A percentile compares a stretch with the other conserved stretches of the same genome.
These are phyloP conservation scores for Volvox carteri DNA, from an alignment of 163 green algal species.

Conservation along the genomic window DNA sequence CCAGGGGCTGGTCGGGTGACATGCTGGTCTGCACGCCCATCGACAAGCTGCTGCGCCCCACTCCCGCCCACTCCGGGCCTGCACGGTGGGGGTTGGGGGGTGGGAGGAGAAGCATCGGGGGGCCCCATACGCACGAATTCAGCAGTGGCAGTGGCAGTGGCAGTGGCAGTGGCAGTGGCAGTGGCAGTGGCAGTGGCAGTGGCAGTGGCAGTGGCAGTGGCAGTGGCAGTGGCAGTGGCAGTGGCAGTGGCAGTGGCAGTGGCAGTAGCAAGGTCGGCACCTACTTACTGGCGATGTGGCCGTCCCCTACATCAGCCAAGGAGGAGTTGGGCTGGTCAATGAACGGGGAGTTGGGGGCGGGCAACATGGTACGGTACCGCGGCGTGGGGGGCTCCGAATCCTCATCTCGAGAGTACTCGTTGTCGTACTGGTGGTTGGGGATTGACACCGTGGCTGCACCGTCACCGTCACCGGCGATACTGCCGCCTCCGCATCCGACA, in stretches of 20 bases:
- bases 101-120: too few relatives aligned
- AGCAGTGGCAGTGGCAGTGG: background rate
- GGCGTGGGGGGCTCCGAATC: conserved; percentile 32
- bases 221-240: background rate
- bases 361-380: conserved; percentile 12
- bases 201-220: background rate
- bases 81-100: too few relatives aligned
- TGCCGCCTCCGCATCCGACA: background rate
- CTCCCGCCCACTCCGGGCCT: conserved; percentile 43
- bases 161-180: background rate
- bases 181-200: too few relatives aligned
- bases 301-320: conserved; percentile 19
- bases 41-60: background rate
- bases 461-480: background rate
- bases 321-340: conserved; percentile 28
- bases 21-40: conserved; percentile 46
- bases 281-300: conserved; percentile 34
- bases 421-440: background rate
- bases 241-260: background rate
- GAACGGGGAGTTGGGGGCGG: conserved; percentile 29
- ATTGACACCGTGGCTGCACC: background rate
- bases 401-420: too few relatives aligned
- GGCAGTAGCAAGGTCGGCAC: background rate
- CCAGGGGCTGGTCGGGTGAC: background rate
- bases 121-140: too few relatives aligned